Conservation (phyloP, 2,329 filamentous ascomycete species). For the Xylaria sp. region DNA sequence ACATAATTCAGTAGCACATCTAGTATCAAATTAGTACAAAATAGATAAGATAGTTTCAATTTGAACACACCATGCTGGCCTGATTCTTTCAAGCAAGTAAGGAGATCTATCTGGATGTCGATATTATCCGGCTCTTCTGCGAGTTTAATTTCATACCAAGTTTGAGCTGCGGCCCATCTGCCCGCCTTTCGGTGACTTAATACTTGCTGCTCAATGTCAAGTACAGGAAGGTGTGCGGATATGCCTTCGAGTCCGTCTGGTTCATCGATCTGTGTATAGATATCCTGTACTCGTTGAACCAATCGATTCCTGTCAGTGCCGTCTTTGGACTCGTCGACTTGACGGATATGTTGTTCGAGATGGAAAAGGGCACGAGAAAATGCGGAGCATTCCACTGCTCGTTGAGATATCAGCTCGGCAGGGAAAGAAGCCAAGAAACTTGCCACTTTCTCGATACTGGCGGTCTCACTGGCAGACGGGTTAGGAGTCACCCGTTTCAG, state of each 20-base stretch:
- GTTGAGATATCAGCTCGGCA: constrained; percentile 76
- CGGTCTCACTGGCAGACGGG: constrained; percentile 57
- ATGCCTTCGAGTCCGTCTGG: constrained; percentile 97
- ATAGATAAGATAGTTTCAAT: background rate
- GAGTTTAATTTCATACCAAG: constrained; percentile 95
- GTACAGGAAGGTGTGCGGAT: constrained; percentile 82
- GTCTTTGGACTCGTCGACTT: constrained; percentile 58
- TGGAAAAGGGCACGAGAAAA: constrained; percentile 93
- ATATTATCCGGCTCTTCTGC: constrained; percentile 80
- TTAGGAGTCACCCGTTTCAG: constrained; percentile 67
- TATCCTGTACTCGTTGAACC: constrained; percentile 84
- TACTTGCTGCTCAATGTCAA: constrained; percentile 95
- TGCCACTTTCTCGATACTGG: constrained; percentile 62
- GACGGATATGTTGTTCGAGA: constrained; percentile 86
- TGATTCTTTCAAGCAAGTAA: constrained; percentile 93
- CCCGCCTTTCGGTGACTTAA: constrained; percentile 93
- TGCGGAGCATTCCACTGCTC: constrained; percentile 93
- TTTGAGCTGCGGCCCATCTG: constrained; percentile 92
- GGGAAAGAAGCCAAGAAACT: constrained; percentile 73
- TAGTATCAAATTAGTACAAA: constrained; percentile 52
- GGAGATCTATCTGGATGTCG: constrained; percentile 82
- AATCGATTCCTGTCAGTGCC: constrained; percentile 70
- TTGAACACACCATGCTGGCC: constrained; percentile 83
- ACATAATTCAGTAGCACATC: constrained; percentile 89
- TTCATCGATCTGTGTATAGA: constrained; percentile 97